A percentile compares a stretch with the other conserved stretches of the same genome.
phyloP scores from a whole-genome alignment of 257 asterid genomes.

The Nicotiana tabacum region DNA sequence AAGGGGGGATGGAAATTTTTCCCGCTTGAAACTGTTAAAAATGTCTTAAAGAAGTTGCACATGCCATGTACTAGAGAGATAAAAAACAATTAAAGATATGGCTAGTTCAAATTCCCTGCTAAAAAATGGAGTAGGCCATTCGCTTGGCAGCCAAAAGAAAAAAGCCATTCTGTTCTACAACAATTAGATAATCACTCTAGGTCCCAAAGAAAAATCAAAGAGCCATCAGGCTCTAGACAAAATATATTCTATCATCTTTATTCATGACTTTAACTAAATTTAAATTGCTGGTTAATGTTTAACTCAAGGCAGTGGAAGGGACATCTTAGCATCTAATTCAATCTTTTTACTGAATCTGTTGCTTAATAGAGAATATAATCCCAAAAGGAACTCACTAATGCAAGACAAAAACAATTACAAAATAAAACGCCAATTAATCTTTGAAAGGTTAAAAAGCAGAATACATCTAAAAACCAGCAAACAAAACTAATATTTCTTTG shows the following conservation, averaged over 20 bases:
- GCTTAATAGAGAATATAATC: not conserved
- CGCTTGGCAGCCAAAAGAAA: not conserved
- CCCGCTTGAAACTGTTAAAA: not conserved
- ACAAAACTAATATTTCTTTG: not conserved
- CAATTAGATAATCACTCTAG: not conserved
- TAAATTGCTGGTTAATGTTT: not conserved
- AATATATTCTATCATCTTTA: not conserved
- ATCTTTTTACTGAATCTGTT: not conserved
- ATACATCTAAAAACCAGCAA: not conserved
- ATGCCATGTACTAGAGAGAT: not conserved
- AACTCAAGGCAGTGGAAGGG: not conserved
- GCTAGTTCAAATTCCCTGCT: not conserved
- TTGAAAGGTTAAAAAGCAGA: not conserved
- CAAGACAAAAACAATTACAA: not conserved
- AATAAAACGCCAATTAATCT: not conserved
- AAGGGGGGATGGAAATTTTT: not conserved
- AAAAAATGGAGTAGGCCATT: not conserved
- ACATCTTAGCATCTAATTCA: not conserved
- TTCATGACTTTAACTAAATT: not conserved
- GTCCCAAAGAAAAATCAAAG: not conserved
- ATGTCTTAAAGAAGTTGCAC: not conserved
- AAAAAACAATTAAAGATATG: not conserved
- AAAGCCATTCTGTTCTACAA: not conserved
- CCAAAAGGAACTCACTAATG: not conserved
- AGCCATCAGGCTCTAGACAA: not conserved